A percentile compares a stretch with the other conserved stretches of the same genome.
Conservation (phyloP, 495 filamentous ascomycete species). For the Penicillium dipodomyicola region DNA sequence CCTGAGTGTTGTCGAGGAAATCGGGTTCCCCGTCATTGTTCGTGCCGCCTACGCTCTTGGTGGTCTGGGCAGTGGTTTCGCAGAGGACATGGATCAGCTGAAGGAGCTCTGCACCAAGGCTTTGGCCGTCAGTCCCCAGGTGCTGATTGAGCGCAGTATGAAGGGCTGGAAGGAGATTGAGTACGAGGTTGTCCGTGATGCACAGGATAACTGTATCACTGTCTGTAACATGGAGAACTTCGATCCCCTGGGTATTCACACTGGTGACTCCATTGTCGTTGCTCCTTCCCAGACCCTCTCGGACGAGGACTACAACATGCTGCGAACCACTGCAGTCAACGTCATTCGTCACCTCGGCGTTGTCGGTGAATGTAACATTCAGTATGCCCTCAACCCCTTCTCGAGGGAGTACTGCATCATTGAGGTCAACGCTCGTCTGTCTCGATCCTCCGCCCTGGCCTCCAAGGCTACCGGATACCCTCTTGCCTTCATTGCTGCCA, state of each 20-base stretch:
- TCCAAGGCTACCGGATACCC: slow-evolving; percentile 98
- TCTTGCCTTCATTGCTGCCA: slow-evolving; percentile 93
- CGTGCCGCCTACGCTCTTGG: slow-evolving; percentile 95
- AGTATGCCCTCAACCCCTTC: slow-evolving; percentile 96
- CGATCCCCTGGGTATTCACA: slow-evolving; percentile 96
- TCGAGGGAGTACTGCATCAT: slow-evolving; percentile 98
- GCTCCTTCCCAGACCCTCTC: slow-evolving; percentile 95
- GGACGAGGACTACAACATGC: slow-evolving; percentile 99
- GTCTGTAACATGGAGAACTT: slow-evolving; percentile 99
- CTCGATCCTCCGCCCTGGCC: slow-evolving; percentile 90
- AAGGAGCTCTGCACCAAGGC: slow-evolving; percentile 91
- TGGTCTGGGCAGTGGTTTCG: slow-evolving; percentile 93
- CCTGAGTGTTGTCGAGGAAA: slow-evolving; percentile 74
- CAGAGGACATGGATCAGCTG: slow-evolving; percentile 82
- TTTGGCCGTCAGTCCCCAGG: slow-evolving; percentile 91
- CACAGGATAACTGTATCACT: slow-evolving; percentile 96
- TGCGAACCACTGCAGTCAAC: slow-evolving; percentile 96
- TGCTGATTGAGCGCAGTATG: slow-evolving; percentile 96
- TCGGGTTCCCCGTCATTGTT: slow-evolving; percentile 95
- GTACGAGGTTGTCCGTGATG: slow-evolving; percentile 97
- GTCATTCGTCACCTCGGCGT: slow-evolving; percentile 96
- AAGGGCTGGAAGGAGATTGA: slow-evolving; percentile 99
- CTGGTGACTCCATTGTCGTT: slow-evolving; percentile 97
- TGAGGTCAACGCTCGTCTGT: slow-evolving; percentile 97
- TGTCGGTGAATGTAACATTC: slow-evolving; percentile 98